Conservation (phyloP, 805 yeast species). For the Metschnikowia lachancei region DNA sequence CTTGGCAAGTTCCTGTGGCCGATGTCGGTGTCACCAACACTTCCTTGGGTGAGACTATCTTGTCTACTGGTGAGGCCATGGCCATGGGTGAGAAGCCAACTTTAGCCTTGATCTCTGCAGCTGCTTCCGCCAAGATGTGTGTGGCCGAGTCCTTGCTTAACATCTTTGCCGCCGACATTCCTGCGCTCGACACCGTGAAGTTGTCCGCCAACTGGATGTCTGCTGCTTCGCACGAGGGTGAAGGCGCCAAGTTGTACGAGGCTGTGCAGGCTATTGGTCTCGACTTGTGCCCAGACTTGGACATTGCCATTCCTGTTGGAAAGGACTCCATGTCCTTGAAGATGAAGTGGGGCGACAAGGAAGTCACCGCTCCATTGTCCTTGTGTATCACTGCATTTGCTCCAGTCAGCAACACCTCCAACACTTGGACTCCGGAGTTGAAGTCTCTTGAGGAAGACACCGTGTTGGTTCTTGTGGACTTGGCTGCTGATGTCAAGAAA, state of each 20-base stretch:
- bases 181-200: slow-evolving; percentile 69
- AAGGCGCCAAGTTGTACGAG: slow-evolving; percentile 90
- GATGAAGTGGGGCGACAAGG: slow-evolving; percentile 93
- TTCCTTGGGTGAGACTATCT: slow-evolving; percentile 70
- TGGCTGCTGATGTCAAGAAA: slow-evolving; percentile 52
- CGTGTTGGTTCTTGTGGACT: slow-evolving; percentile 74
- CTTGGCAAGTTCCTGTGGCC: slow-evolving; percentile 99
- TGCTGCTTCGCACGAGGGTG: slow-evolving; percentile 91
- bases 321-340: slow-evolving; percentile 99
- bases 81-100: slow-evolving; percentile 97
- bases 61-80: slow-evolving; percentile 90
- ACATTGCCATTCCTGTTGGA: slow-evolving; percentile 93
- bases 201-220: slow-evolving; percentile 99
- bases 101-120: slow-evolving; percentile 80
- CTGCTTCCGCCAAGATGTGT: slow-evolving; percentile 91
- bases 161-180: slow-evolving; percentile 84
- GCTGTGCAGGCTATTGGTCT: slow-evolving; percentile 96
- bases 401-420: slow-evolving; percentile 78
- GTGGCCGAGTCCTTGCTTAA: slow-evolving; percentile 93
- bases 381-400: slow-evolving; percentile 88
- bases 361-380: slow-evolving; percentile 94
- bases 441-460: slow-evolving; percentile 51
- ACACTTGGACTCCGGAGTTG: slow-evolving; percentile 93
- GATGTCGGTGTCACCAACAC: slow-evolving; percentile 97
- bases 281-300: slow-evolving; percentile 91